Evolutionary conservation across 805 yeast genomes (phyloP).

Genomic region (Teunomyces aglyptinius): DNA sequence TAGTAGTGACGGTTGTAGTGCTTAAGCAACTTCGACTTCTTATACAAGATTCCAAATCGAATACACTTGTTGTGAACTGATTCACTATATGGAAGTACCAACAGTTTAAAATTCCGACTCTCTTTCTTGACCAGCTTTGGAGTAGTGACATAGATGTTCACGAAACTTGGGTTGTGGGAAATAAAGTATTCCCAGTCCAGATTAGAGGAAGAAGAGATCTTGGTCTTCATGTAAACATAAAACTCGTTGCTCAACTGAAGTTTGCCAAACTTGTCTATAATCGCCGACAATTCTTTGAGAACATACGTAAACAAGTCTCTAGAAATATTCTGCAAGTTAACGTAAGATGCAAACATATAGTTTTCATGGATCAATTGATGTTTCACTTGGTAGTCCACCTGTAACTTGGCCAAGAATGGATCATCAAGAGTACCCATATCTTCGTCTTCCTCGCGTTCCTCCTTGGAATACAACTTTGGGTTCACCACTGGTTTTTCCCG

Average conservation of each 20-base stretch:
- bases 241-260: constrained; percentile 22
- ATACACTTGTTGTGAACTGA: constrained; percentile 41
- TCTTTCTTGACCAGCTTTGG: constrained; percentile 16
- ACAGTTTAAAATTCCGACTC: constrained; percentile 18
- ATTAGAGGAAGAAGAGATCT: constrained; percentile 24
- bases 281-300: constrained; percentile 32
- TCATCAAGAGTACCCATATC: constrained; percentile 32
- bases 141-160: constrained; percentile 20
- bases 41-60: constrained; percentile 40
- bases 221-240: constrained; percentile 23
- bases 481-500: constrained; percentile 34
- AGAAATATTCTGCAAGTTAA: constrained; percentile 41
- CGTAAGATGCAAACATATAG: constrained; percentile 41
- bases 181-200: constrained; percentile 41
- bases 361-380: constrained; percentile 41
- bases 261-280: constrained; percentile 34
- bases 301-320: constrained; percentile 37
- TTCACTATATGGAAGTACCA: constrained; percentile 32
- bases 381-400: constrained; percentile 40
- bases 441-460: constrained; percentile 25
- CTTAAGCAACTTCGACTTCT: constrained; percentile 40
- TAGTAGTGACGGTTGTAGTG: constrained; percentile 37
- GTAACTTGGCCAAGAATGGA: constrained; percentile 40
- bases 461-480: constrained; percentile 14
- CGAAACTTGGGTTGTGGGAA: constrained; percentile 27